Conservation (phyloP, 2,329 filamentous ascomycete species). For the Aspergillus sp. region DNA sequence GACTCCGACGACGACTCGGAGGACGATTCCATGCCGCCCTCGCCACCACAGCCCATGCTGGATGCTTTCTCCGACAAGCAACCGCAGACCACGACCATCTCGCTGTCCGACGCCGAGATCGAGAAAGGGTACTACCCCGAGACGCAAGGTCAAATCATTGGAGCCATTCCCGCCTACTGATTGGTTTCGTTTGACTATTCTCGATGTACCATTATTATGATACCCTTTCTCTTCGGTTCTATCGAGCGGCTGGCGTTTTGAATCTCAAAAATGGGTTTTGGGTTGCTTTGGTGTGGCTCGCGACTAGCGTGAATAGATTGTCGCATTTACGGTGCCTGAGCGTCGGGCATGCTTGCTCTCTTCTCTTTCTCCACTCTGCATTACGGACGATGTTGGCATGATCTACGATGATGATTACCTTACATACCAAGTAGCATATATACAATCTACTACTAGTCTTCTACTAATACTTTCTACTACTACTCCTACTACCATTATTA, state of each 20-base stretch:
- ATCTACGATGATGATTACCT: conserved; percentile 6
- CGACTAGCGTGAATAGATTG: conserved; percentile 3
- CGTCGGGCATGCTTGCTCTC: conserved; percentile 14
- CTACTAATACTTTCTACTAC: background rate
- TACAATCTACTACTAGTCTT: background rate
- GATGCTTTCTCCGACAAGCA: conserved; percentile 64
- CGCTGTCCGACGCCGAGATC: conserved; percentile 39
- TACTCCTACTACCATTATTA: background rate
- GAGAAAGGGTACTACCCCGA: conserved; percentile 50
- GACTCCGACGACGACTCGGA: conserved; percentile 67
- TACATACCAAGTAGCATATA: too few relatives aligned
- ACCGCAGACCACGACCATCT: conserved; percentile 41
- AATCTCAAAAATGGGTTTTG: conserved; percentile 4
- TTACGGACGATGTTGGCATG: background rate
- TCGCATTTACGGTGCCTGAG: conserved; percentile 14
- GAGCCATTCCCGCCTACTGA: conserved; percentile 43
- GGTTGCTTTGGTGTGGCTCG: conserved; percentile 3
- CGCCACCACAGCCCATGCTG: conserved; percentile 58
- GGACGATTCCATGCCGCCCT: conserved; percentile 71
- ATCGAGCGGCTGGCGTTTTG: conserved; percentile 14
- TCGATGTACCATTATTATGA: conserved; percentile 8
- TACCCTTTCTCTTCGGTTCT: conserved; percentile 14
- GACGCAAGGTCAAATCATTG: conserved; percentile 46
- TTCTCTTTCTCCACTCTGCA: conserved; percentile 8
- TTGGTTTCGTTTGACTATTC: conserved; percentile 5